Percentiles rank a stretch among this genome's conserved stretches.
phyloP scores from a whole-genome alignment of 192 early-diverging fungal species.

The Geranomyces variabilis region DNA sequence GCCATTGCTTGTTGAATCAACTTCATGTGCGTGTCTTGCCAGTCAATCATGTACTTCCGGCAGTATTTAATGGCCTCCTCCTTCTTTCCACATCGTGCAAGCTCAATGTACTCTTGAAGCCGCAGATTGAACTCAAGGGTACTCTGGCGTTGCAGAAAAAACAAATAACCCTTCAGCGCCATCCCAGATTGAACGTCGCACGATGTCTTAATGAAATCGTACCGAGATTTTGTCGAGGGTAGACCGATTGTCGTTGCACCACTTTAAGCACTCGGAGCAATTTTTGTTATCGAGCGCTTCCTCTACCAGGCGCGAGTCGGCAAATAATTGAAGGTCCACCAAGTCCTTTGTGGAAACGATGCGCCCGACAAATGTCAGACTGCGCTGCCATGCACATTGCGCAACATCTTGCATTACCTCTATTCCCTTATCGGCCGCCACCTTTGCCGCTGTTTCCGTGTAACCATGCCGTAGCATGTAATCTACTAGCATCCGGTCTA shows the following conservation, averaged over 20 bases:
- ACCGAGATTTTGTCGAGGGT: constrained; percentile 89
- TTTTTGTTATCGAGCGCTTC: constrained; percentile 73
- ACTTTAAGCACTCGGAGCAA: constrained; percentile 85
- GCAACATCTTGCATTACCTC: too few species aligned
- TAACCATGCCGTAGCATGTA: constrained; percentile 92
- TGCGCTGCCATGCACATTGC: too few species aligned
- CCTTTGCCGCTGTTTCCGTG: constrained; percentile 69
- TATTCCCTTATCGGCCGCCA: constrained; percentile 61
- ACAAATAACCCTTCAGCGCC: too few species aligned
- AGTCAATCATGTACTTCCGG: constrained; percentile 80
- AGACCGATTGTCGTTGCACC: constrained; percentile 94
- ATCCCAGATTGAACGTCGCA: background rate
- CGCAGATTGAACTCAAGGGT: constrained; percentile 95
- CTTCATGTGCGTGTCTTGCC: constrained; percentile 73
- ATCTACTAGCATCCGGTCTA: constrained; percentile 91
- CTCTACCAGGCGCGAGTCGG: constrained; percentile 78
- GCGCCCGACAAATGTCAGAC: too few species aligned
- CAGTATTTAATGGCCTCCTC: constrained; percentile 84
- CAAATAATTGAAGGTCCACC: constrained; percentile 91
- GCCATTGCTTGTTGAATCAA: constrained; percentile 90
- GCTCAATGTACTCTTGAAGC: constrained; percentile 93
- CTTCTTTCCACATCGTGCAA: constrained; percentile 65
- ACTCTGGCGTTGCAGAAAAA: constrained; percentile 59
- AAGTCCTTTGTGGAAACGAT: constrained; percentile 62
- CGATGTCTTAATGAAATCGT: background rate